phyloP scores from a whole-genome alignment of 768 basidiomycete species.

The Leucocoprinus sp. region DNA sequence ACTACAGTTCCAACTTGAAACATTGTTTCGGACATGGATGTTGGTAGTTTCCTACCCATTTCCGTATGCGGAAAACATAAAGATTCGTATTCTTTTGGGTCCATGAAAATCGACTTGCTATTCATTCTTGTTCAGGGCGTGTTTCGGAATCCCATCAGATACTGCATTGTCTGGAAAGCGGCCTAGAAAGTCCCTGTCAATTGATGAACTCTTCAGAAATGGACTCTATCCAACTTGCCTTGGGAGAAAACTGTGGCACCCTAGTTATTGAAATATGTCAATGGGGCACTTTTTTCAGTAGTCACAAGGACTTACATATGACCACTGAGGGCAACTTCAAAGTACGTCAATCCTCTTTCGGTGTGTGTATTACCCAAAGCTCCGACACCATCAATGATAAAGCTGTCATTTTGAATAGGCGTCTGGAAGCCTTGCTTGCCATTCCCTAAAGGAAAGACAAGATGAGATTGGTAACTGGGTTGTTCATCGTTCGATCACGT shows the following conservation, averaged over 20 bases:
- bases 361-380: constrained; percentile 55
- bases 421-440: constrained; percentile 69
- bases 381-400: constrained; percentile 65
- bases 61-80: no score
- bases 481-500: constrained; percentile 4
- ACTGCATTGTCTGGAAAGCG: constrained; percentile 63
- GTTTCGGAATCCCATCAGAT: constrained; percentile 53
- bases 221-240: constrained; percentile 27
- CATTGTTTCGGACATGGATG: no score
- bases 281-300: background rate
- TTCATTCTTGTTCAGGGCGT: constrained; percentile 27
- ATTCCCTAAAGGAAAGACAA: constrained; percentile 27
- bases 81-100: no score
- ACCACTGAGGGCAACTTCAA: constrained; percentile 60
- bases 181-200: constrained; percentile 30
- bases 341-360: constrained; percentile 61
- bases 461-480: background rate
- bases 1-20: no score
- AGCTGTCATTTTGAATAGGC: constrained; percentile 55
- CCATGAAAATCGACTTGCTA: no score
- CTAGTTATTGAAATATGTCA: constrained; percentile 21
- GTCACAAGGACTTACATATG: constrained; percentile 46
- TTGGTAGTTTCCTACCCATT: no score
- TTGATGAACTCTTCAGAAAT: background rate
- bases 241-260: constrained; percentile 61